Percentiles rank a stretch among this genome's conserved stretches.
Evolutionary conservation across 2,329 filamentous ascomycete genomes (phyloP).

Genomic region (Aspergillus sergii): DNA sequence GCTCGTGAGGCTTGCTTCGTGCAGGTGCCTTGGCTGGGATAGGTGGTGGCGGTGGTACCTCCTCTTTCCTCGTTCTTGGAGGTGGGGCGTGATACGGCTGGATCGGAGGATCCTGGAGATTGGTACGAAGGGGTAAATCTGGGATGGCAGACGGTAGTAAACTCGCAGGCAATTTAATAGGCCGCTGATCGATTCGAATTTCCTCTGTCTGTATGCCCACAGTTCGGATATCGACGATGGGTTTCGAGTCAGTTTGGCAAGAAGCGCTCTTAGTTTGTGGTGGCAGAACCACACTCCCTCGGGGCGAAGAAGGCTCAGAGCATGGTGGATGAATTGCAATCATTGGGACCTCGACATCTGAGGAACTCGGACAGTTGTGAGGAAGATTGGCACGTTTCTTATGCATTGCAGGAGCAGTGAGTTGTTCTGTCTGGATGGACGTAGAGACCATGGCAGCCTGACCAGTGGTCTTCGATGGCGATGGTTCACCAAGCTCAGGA

Average conservation of each 20-base stretch:
- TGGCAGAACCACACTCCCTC: slow-evolving; percentile 73
- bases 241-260: slow-evolving; percentile 71
- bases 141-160: slow-evolving; percentile 76
- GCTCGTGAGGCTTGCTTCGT: slow-evolving; percentile 38
- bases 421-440: slow-evolving; percentile 40
- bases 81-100: slow-evolving; percentile 38
- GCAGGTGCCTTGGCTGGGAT: slow-evolving; percentile 35
- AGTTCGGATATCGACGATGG: slow-evolving; percentile 52
- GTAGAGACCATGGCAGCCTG: slow-evolving; percentile 28
- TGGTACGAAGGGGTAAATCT: slow-evolving; percentile 47
- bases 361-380: slow-evolving; percentile 16
- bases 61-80: slow-evolving; percentile 35
- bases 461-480: slow-evolving; percentile 15
- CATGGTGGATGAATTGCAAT: slow-evolving; percentile 90
- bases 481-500: slow-evolving; percentile 31
- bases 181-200: slow-evolving; percentile 78
- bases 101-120: slow-evolving; percentile 29
- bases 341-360: slow-evolving; percentile 66
- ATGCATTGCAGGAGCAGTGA: slow-evolving; percentile 15
- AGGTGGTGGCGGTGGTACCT: slow-evolving; percentile 35
- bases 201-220: slow-evolving; percentile 83
- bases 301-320: slow-evolving; percentile 79
- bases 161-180: slow-evolving; percentile 73
- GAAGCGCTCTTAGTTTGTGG: slow-evolving; percentile 78
- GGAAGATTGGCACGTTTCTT: slow-evolving; percentile 18